Conservation (phyloP, 441 rosid species). For the Capsella rubella region DNA sequence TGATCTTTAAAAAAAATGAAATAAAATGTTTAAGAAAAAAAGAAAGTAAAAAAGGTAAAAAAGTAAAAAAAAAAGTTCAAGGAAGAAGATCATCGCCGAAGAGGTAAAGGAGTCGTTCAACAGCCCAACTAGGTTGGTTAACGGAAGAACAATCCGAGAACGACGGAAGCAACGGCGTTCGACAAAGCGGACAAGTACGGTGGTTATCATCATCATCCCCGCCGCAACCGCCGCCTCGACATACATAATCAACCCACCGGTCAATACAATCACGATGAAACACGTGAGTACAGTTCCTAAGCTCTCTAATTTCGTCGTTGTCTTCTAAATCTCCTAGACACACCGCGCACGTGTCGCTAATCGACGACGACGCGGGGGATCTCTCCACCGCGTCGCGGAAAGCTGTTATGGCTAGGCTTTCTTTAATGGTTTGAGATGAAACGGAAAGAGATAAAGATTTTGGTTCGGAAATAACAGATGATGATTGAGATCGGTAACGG, state of each 20-base stretch:
- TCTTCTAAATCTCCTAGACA: conserved; percentile 56
- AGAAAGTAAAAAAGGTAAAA: neutral
- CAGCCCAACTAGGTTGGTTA: conserved; percentile 81
- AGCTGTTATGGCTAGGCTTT: conserved; percentile 54
- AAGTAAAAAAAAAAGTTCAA: conserved; percentile 10
- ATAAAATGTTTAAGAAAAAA: neutral
- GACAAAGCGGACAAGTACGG: conserved; percentile 76
- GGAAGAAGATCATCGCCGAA: conserved; percentile 73
- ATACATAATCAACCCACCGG: conserved; percentile 71
- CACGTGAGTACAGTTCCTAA: conserved; percentile 85
- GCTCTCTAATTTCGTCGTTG: conserved; percentile 68
- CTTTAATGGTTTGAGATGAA: conserved; percentile 57
- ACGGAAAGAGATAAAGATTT: conserved; percentile 15
- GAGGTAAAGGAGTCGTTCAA: conserved; percentile 72
- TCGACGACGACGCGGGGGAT: conserved; percentile 41
- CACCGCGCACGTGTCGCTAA: conserved; percentile 73
- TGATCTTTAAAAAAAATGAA: neutral
- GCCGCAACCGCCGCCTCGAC: conserved; percentile 29
- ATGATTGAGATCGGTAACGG: conserved; percentile 45
- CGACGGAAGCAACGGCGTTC: conserved; percentile 66
- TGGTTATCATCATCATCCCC: conserved; percentile 52
- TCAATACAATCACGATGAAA: conserved; percentile 83
- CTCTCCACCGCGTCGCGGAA: conserved; percentile 58
- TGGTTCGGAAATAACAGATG: neutral
- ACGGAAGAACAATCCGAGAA: conserved; percentile 30